Evolutionary conservation across 805 yeast genomes (phyloP), one percentile per base, ranked within the genome.

Genomic region (Wickerhamomyces alni): DNA sequence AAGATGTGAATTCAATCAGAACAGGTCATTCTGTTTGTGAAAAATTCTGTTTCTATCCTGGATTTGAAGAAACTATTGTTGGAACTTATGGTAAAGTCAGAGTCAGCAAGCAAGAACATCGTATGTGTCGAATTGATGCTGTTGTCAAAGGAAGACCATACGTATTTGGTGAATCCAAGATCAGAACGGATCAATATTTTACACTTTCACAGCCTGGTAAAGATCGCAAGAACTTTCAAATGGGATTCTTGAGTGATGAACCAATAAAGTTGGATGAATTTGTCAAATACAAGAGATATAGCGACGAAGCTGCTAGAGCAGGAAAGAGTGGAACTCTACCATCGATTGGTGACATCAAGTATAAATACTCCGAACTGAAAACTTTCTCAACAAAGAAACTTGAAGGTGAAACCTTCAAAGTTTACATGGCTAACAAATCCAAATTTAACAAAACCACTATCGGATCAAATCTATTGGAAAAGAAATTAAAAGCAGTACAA

Each of bases 51-150:
- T 88, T 80, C 59, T 81, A 88, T 61, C 89, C 93, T 11, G 88
- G 79, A 26, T 89, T 94, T 59, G 78, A 74, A 34, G 78, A 75
- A 16, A 72, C 74, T 1, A 74, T 87, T 13, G 68, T 74, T 16
- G 94, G 87, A 17, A 79, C 94, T 36, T 87, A 71, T 57, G 95
- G 89, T 27, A 75, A 89, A 48, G 80, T 93, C 40, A 88, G 87
- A 57, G 75, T 93, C 40, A 77, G 82, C 24, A 67, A 69, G 52
- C 74, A 82, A 10, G 74, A 76, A 38, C 91, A 93, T 62, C 74
- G 97, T 52, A 74, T 91, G 76, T 95, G 91, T 36, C 82, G 77
- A 55, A 78, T 93, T 33, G 83, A 80, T 48, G 82, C 75, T 39
- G 75, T 84, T 8, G 74, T 72, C 19, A 62, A 66, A 35, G 72